Evolutionary conservation across 345 rosid genomes (phyloP).

Genomic region (Aurinia saxatilis): DNA sequence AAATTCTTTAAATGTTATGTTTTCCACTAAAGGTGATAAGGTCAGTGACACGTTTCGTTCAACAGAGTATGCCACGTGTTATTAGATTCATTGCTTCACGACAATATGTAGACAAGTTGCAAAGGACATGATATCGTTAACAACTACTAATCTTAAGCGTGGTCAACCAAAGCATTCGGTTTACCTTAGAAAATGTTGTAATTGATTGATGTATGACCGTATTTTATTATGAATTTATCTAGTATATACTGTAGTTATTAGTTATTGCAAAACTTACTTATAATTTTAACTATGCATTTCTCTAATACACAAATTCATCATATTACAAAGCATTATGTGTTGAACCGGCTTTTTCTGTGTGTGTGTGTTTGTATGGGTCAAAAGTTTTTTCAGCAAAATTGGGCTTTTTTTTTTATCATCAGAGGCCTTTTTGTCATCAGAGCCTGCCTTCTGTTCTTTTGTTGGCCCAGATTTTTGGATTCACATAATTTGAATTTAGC

Average conservation of each 20-base stretch:
- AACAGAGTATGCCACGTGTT: neutral
- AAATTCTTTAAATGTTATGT: neutral
- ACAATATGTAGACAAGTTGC: slow-evolving; percentile 20
- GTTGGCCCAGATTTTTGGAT: neutral
- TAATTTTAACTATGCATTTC: too few species aligned
- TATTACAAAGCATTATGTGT: too few species aligned
- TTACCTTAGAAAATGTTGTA: neutral
- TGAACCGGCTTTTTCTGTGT: too few species aligned
- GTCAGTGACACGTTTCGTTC: slow-evolving; percentile 11
- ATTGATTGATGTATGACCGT: too few species aligned
- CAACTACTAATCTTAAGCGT: neutral
- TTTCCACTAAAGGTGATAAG: slow-evolving; percentile 1
- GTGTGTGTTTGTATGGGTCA: too few species aligned
- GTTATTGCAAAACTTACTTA: too few species aligned
- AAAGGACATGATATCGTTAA: neutral
- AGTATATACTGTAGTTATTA: too few species aligned
- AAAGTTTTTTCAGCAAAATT: neutral
- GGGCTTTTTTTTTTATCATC: too few species aligned
- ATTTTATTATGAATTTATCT: too few species aligned
- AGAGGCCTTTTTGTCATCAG: neutral
- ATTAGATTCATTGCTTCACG: slow-evolving; percentile 2
- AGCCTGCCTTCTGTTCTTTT: neutral
- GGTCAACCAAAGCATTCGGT: neutral
- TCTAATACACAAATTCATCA: too few species aligned
- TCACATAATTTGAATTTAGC: neutral